Conservation (phyloP, 176 grass and related monocot species). For the Triticum monococcum region DNA sequence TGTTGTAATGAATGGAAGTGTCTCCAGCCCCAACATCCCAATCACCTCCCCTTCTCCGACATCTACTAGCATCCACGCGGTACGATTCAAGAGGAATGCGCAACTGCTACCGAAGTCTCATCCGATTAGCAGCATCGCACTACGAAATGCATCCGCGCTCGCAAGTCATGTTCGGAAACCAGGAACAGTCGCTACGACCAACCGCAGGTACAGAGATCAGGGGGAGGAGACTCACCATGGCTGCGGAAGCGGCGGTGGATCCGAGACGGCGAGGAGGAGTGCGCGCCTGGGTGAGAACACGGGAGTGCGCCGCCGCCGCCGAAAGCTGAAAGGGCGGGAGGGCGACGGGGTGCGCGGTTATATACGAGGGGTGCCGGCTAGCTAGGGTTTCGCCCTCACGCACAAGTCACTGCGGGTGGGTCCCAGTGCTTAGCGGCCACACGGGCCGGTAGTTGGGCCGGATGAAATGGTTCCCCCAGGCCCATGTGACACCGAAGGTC, state of each 20-base stretch:
- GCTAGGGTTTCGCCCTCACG: constrained; percentile 24
- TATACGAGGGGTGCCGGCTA: background rate
- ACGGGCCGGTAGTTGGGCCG: background rate
- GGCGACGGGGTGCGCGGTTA: background rate
- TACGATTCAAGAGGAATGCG: background rate
- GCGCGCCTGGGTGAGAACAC: background rate
- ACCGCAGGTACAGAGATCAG: background rate
- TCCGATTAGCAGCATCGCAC: background rate
- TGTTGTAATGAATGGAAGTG: background rate
- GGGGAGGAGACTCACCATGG: constrained; percentile 33
- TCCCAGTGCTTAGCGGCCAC: accelerated
- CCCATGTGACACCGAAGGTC: background rate
- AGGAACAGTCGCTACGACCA: no score
- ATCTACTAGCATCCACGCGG: background rate
- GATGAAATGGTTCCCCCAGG: accelerated
- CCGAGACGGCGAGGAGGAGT: background rate
- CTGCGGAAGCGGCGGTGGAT: constrained; percentile 13
- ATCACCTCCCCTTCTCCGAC: background rate
- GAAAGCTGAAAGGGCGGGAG: background rate
- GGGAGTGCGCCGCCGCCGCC: constrained; percentile 35
- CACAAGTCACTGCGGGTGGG: background rate
- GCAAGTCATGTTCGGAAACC: background rate
- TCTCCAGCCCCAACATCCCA: background rate
- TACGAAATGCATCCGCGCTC: background rate
- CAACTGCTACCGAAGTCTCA: background rate